phyloP scores from a whole-genome alignment of 768 basidiomycete genomes.

The Phallus indusiatus region DNA sequence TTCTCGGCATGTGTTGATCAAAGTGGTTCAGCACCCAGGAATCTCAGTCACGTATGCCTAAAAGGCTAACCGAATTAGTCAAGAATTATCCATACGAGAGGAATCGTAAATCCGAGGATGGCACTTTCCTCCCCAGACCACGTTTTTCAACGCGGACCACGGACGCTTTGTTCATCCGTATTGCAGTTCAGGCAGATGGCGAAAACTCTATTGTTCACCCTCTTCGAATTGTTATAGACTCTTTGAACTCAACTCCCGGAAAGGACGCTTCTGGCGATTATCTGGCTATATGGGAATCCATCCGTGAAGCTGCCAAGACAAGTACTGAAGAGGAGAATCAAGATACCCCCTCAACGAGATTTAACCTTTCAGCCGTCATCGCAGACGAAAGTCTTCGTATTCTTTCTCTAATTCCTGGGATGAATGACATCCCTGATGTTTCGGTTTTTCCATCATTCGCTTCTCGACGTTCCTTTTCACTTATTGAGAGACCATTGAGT shows the following conservation, averaged over 20 bases:
- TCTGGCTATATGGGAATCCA: constrained; percentile 42
- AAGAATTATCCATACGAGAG: constrained; percentile 51
- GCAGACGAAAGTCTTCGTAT: constrained; percentile 57
- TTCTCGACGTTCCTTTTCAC: neutral
- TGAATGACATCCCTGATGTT: neutral
- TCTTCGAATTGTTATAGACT: constrained; percentile 51
- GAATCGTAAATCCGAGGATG: constrained; percentile 21
- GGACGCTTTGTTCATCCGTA: constrained; percentile 56
- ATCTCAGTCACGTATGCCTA: constrained; percentile 46
- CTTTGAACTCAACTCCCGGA: constrained; percentile 36
- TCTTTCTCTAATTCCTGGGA: constrained; percentile 12
- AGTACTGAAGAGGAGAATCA: constrained; percentile 14
- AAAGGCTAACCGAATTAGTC: constrained; percentile 61
- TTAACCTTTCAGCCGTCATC: constrained; percentile 43
- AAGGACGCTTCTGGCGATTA: constrained; percentile 26
- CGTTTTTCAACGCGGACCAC: constrained; percentile 58
- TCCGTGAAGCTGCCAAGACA: constrained; percentile 29
- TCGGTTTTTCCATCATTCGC: neutral
- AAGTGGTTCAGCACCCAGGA: constrained; percentile 18
- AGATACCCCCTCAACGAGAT: constrained; percentile 14
- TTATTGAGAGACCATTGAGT: neutral
- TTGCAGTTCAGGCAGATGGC: constrained; percentile 45
- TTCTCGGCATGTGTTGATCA: neutral
- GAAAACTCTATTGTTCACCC: constrained; percentile 32
- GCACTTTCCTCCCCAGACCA: constrained; percentile 48